These are phyloP conservation scores for Phytophthora citrophthora DNA, from an alignment of 352 stramenopile species.

Conservation along the genomic window DNA sequence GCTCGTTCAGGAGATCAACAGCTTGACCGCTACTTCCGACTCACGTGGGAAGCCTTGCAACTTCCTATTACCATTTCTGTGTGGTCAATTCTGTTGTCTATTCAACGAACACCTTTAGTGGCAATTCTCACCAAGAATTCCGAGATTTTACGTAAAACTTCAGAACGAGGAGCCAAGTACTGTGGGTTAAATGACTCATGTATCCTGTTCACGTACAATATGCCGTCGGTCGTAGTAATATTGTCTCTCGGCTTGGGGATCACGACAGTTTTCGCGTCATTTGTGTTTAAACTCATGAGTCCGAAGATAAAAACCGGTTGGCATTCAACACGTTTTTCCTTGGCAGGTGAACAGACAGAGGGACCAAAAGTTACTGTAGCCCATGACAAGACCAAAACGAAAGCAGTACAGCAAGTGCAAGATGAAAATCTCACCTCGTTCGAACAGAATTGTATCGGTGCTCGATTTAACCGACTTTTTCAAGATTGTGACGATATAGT, in stretches of 20 bases:
- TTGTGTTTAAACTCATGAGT: slow-evolving; percentile 3
- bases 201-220: slow-evolving; percentile 23
- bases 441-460: slow-evolving; percentile 17
- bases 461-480: slow-evolving; percentile 10
- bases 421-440: slow-evolving; percentile 18
- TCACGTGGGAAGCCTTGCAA: slow-evolving; percentile 21
- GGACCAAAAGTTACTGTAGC: no score
- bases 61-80: slow-evolving; percentile 2
- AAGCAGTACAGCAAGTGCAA: neutral
- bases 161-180: slow-evolving; percentile 8
- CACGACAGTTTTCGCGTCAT: slow-evolving; percentile 1
- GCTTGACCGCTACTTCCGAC: slow-evolving; percentile 20
- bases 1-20: slow-evolving; percentile 23
- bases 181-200: slow-evolving; percentile 30
- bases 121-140: slow-evolving; percentile 11
- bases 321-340: neutral
- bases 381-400: neutral
- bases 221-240: slow-evolving; percentile 8
- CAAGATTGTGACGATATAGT: slow-evolving; percentile 15
- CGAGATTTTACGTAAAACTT: slow-evolving; percentile 26
- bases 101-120: slow-evolving; percentile 7
- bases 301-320: slow-evolving; percentile 1
- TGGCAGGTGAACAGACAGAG: neutral
- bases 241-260: slow-evolving; percentile 5
- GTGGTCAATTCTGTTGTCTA: slow-evolving; percentile 2